phyloP scores from a whole-genome alignment of 345 rosid species.

The Boechera divaricarpa region DNA sequence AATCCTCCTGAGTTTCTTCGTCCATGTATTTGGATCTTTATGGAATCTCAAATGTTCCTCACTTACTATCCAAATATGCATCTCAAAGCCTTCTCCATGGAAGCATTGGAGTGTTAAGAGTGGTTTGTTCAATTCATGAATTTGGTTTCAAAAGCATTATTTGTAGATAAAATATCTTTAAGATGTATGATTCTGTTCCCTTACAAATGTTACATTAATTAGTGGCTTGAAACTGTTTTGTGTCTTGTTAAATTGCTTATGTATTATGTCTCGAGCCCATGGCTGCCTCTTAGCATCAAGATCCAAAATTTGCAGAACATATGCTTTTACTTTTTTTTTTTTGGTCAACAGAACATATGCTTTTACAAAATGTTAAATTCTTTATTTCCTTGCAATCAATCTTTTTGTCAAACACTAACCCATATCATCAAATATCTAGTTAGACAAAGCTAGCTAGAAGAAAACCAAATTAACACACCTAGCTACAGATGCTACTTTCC shows the following conservation, averaged over 20 bases:
- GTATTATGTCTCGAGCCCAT: conserved; percentile 12
- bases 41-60: conserved; percentile 33
- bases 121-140: conserved; percentile 26
- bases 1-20: conserved; percentile 23
- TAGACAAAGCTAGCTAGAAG: conserved; percentile 40
- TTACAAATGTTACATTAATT: conserved; percentile 42
- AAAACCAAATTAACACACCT: conserved; percentile 19
- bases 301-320: conserved; percentile 19
- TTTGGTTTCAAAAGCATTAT: conserved; percentile 47
- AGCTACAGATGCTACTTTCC: conserved; percentile 34
- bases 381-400: conserved; percentile 28
- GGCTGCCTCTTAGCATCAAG: conserved; percentile 3
- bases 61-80: conserved; percentile 26
- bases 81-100: conserved; percentile 40
- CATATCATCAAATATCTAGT: conserved; percentile 34
- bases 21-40: conserved; percentile 20
- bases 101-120: conserved; percentile 33
- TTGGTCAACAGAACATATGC: background rate
- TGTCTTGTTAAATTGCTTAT: conserved; percentile 27
- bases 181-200: conserved; percentile 39
- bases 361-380: conserved; percentile 16
- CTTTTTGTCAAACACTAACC: conserved; percentile 21
- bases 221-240: conserved; percentile 39
- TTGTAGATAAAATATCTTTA: conserved; percentile 59
- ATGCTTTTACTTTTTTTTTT: background rate